Base-by-base conservation (phyloP, 495 filamentous ascomycete genomes). In the Neurospora sp. region DNA sequence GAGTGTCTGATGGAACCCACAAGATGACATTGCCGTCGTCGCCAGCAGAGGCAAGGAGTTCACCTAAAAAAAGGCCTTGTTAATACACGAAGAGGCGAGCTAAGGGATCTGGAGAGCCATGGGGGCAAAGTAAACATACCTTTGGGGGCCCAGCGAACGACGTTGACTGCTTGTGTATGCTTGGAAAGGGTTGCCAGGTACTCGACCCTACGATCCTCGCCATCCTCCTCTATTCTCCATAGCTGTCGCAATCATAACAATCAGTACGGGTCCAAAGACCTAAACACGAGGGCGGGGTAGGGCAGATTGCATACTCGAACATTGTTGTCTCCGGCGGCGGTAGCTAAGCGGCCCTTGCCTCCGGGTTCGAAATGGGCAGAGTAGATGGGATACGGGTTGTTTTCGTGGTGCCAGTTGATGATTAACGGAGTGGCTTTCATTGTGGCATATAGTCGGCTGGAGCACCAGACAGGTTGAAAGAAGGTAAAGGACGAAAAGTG, bases 81-180 rank as follows among this genome's bases (percentile, higher is more conserved):
- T 44, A 77, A 72, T 60, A 20, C 20, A 1, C 37, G 70, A 39
- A 16, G 69, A 75, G 73, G 5, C 40, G 73, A 20, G 38, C 46
- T n/a, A 60, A 31, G 49, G 46, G 31, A 31, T 31, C 23, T 5
- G 37, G 69, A 60, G 69, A 10, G 9, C 60, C 10, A 20, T 66
- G 4, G 14, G 9, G 38, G 54, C 5, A 14, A 18, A 46, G 70
- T 20, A 38, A 16, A 76, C 81, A 69, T 83, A 96, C 94, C 96
- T 86, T 93, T 92, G 16, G 96, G 96, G 78, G 93, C 92, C 86
- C 95, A 99, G 77, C 96, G 88, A 23, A 99, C 96, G 54, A 98
- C 96, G 88, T 99, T 99, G 76, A 99, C 96, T 39, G 96, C 93
- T 83, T 98, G 96, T 31, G 93, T 95, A 81, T 99, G 96, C 82